Percentiles rank a stretch among this genome's conserved stretches.
phyloP scores from a whole-genome alignment of 768 basidiomycete genomes.

The Auricularia sp. region DNA sequence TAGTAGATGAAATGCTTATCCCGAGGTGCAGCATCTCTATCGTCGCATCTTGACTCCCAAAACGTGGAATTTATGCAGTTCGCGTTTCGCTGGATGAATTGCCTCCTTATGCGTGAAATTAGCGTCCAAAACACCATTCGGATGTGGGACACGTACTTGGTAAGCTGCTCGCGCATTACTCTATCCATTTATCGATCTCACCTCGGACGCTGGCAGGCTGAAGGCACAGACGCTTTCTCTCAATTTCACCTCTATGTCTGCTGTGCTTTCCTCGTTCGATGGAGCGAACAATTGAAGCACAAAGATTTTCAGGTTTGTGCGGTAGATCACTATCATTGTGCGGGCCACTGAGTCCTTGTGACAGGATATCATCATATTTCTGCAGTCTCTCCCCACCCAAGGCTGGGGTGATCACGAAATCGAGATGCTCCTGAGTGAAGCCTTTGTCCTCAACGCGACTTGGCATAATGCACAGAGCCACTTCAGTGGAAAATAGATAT shows the following conservation, averaged over 20 bases:
- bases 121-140: conserved; percentile 93
- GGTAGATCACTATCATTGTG: background rate
- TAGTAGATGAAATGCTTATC: too few species aligned
- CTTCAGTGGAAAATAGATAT: conserved; percentile 45
- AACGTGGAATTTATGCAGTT: conserved; percentile 99
- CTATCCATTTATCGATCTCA: background rate
- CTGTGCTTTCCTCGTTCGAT: conserved; percentile 90
- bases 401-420: conserved; percentile 94
- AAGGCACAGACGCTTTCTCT: conserved; percentile 91
- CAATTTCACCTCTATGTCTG: conserved; percentile 99
- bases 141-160: conserved; percentile 99
- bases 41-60: conserved; percentile 74
- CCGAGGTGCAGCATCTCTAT: too few species aligned
- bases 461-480: conserved; percentile 92
- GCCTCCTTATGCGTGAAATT: conserved; percentile 94
- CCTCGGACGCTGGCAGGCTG: background rate
- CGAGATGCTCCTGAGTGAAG: conserved; percentile 89
- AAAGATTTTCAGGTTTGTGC: conserved; percentile 93
- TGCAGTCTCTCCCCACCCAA: conserved; percentile 86
- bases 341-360: background rate
- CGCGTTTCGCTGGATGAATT: conserved; percentile 99
- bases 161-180: too few species aligned
- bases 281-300: conserved; percentile 83
- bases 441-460: conserved; percentile 85
- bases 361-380: conserved; percentile 99